These are phyloP conservation scores for Passiflora organensis DNA, from an alignment of 345 rosid genomes.

Conservation along the genomic window DNA sequence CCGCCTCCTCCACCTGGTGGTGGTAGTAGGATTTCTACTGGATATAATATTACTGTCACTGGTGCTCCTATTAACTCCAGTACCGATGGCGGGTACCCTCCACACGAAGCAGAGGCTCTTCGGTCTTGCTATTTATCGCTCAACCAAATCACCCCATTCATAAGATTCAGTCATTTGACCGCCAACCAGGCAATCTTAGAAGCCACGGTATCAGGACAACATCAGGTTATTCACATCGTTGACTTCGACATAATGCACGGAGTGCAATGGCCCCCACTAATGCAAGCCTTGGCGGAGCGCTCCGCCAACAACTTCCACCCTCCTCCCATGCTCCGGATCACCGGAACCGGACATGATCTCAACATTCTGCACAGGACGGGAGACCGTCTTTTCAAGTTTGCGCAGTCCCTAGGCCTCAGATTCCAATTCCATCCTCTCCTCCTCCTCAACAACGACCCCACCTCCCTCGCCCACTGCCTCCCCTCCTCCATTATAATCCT, in stretches of 20 bases:
- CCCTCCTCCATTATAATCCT: constrained; percentile 40
- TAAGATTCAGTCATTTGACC: constrained; percentile 80
- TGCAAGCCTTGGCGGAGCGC: constrained; percentile 90
- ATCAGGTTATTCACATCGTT: constrained; percentile 58
- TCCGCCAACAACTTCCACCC: constrained; percentile 30
- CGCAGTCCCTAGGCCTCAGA: constrained; percentile 66
- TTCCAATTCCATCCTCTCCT: constrained; percentile 79
- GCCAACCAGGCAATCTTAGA: constrained; percentile 94
- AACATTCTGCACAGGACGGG: constrained; percentile 64
- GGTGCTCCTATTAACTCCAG: not conserved
- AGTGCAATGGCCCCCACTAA: constrained; percentile 95
- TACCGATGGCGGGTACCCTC: not conserved
- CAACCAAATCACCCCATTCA: constrained; percentile 84
- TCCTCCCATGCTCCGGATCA: constrained; percentile 74
- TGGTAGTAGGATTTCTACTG: not conserved
- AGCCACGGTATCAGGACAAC: constrained; percentile 50
- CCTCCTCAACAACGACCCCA: constrained; percentile 45
- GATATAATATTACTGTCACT: not conserved
- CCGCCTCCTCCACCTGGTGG: constrained; percentile 5
- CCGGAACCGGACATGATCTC: constrained; percentile 71
- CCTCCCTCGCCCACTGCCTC: constrained; percentile 37
- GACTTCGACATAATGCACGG: constrained; percentile 98
- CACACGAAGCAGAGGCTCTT: constrained; percentile 9
- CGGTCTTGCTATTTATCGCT: constrained; percentile 78
- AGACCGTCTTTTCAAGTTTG: constrained; percentile 73